phyloP scores from a whole-genome alignment of 805 yeast genomes.

The Crinitomyces ghanaensis region DNA sequence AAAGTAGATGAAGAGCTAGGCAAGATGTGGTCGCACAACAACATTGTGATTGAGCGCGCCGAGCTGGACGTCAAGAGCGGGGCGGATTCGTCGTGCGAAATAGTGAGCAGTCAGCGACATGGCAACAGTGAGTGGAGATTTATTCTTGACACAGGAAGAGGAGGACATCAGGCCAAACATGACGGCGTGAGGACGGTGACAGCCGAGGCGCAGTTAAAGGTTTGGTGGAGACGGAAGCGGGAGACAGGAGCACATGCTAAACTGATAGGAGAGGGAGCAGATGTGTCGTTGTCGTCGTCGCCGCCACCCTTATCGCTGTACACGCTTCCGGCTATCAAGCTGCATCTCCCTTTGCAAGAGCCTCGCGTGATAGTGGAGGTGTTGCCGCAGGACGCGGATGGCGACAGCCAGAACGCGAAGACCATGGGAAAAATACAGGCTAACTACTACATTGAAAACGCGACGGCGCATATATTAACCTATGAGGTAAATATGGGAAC shows the following conservation, averaged over 20 bases:
- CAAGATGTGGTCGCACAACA: conserved; percentile 13
- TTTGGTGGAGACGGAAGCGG: conserved; percentile 25
- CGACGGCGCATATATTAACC: conserved; percentile 57
- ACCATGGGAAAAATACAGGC: background rate
- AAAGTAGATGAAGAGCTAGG: background rate
- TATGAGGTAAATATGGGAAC: conserved; percentile 40
- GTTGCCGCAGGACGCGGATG: background rate
- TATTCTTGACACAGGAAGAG: conserved; percentile 15
- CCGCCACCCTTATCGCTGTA: conserved; percentile 10
- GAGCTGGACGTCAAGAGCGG: background rate
- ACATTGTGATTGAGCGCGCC: conserved; percentile 11
- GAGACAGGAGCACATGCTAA: background rate
- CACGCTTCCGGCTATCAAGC: conserved; percentile 33
- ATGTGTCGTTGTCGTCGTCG: too few relatives aligned
- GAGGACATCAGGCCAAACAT: conserved; percentile 8
- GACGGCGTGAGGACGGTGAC: conserved; percentile 15
- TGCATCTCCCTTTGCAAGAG: conserved; percentile 51
- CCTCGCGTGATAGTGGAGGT: conserved; percentile 48
- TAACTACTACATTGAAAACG: conserved; percentile 56
- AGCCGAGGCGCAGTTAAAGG: conserved; percentile 20
- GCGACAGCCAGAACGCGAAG: background rate
- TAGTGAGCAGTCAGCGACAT: too few relatives aligned
- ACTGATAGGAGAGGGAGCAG: too few relatives aligned
- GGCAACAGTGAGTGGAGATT: conserved; percentile 8
- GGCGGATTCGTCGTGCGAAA: conserved; percentile 8